A percentile compares a stretch with the other conserved stretches of the same genome.
phyloP scores from a whole-genome alignment of 768 basidiomycete genomes.

The Mycena sanguinolenta region DNA sequence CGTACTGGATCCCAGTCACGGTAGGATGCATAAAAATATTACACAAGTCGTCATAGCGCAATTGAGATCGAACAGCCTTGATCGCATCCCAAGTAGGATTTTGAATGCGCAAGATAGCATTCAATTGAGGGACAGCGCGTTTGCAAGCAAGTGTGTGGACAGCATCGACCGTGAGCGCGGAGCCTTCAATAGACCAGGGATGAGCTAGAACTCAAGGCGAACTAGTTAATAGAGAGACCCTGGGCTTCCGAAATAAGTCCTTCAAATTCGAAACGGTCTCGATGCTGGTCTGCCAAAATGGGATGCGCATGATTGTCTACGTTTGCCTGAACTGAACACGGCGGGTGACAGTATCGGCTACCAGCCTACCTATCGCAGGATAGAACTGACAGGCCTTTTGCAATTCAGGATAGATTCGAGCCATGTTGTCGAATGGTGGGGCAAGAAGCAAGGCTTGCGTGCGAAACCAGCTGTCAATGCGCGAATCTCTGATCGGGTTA shows the following conservation, averaged over 20 bases:
- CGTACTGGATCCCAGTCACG: conserved; percentile 65
- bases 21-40: conserved; percentile 60
- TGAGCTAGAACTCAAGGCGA: neutral
- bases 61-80: conserved; percentile 57
- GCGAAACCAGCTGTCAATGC: neutral
- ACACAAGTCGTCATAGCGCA: conserved; percentile 73
- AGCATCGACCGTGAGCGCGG: conserved; percentile 64
- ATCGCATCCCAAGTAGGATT: conserved; percentile 70
- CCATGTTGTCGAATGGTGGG: neutral
- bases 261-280: conserved; percentile 68
- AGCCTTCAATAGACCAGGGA: conserved; percentile 43
- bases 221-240: neutral
- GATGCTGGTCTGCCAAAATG: conserved; percentile 63
- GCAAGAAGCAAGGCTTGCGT: neutral
- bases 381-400: conserved; percentile 16
- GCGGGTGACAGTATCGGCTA: neutral
- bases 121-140: conserved; percentile 70
- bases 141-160: conserved; percentile 69
- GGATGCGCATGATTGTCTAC: conserved; percentile 90
- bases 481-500: neutral
- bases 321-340: conserved; percentile 56
- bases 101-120: conserved; percentile 60
- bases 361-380: conserved; percentile 10
- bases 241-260: conserved; percentile 75
- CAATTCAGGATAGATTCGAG: neutral